A percentile compares a stretch with the other conserved stretches of the same genome.
phyloP scores from a whole-genome alignment of 768 basidiomycete species.

The Boletellus sp. region DNA sequence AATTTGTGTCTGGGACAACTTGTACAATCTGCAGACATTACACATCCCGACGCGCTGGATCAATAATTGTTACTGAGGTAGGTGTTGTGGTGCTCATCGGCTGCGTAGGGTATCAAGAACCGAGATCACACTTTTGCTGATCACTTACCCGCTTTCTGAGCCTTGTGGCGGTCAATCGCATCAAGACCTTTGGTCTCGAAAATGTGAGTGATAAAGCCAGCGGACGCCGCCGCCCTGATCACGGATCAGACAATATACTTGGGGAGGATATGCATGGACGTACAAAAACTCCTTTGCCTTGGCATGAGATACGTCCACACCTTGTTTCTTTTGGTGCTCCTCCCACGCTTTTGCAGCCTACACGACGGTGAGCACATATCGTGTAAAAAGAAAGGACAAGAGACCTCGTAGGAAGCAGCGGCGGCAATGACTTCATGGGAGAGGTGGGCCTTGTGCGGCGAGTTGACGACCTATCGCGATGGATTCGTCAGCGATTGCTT shows the following conservation, averaged over 20 bases:
- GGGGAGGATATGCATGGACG: slow-evolving; percentile 30
- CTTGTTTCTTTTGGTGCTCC: slow-evolving; percentile 46
- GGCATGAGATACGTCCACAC: slow-evolving; percentile 46
- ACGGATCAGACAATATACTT: background rate
- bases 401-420: slow-evolving; percentile 63
- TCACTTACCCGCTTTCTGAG: slow-evolving; percentile 36
- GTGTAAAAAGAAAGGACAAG: background rate
- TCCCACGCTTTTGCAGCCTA: slow-evolving; percentile 66
- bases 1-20: background rate
- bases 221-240: slow-evolving; percentile 51
- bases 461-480: slow-evolving; percentile 41
- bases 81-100: background rate
- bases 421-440: slow-evolving; percentile 67
- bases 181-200: slow-evolving; percentile 61
- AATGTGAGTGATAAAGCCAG: slow-evolving; percentile 49
- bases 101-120: slow-evolving; percentile 9
- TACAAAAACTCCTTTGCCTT: slow-evolving; percentile 50
- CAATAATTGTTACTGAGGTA: background rate
- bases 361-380: background rate
- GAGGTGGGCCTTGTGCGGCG: slow-evolving; percentile 53
- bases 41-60: background rate
- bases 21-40: background rate
- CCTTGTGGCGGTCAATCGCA: slow-evolving; percentile 41
- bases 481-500: slow-evolving; percentile 2
- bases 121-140: too few relatives aligned